A percentile compares a stretch with the other conserved stretches of the same genome.
Evolutionary conservation across 805 yeast genomes (phyloP).

Genomic region (Saturnispora sekii): DNA sequence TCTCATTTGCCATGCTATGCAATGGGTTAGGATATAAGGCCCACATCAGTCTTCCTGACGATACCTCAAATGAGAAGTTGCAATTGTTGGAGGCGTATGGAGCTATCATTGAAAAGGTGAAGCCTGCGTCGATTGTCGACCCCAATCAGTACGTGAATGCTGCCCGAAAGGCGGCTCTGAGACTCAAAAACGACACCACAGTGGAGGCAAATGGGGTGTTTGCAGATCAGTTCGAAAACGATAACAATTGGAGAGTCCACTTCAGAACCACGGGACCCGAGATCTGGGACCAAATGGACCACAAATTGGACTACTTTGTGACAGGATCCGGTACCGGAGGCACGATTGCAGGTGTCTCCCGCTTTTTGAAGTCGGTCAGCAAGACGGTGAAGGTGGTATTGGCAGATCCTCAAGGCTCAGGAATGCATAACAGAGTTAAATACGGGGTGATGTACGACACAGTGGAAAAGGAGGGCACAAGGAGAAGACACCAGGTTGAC

Average conservation of each 20-base stretch:
- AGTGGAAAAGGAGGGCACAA: constrained; percentile 84
- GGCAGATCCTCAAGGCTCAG: constrained; percentile 96
- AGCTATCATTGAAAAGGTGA: constrained; percentile 74
- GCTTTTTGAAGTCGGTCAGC: constrained; percentile 49
- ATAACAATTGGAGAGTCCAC: constrained; percentile 80
- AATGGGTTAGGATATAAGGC: constrained; percentile 82
- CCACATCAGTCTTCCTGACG: constrained; percentile 92
- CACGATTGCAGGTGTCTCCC: constrained; percentile 86
- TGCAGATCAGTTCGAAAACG: constrained; percentile 95
- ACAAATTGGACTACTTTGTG: constrained; percentile 62
- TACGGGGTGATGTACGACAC: constrained; percentile 89
- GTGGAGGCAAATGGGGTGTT: constrained; percentile 54
- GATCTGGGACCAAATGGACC: constrained; percentile 64
- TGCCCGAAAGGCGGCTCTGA: constrained; percentile 61
- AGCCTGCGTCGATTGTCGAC: constrained; percentile 93
- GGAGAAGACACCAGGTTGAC: constrained; percentile 94
- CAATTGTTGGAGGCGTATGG: constrained; percentile 65
- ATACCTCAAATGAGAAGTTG: constrained; percentile 78
- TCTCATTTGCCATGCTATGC: constrained; percentile 84
- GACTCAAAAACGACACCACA: constrained; percentile 31
- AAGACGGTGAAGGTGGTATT: constrained; percentile 43
- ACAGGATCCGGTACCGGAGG: constrained; percentile 98
- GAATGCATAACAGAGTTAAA: constrained; percentile 75
- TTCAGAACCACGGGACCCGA: constrained; percentile 87
- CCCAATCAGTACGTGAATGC: constrained; percentile 87